Evolutionary conservation across 352 stramenopile genomes (phyloP), one percentile per base, ranked within the genome.

Genomic region (Pythium rhizo-oryzae): DNA sequence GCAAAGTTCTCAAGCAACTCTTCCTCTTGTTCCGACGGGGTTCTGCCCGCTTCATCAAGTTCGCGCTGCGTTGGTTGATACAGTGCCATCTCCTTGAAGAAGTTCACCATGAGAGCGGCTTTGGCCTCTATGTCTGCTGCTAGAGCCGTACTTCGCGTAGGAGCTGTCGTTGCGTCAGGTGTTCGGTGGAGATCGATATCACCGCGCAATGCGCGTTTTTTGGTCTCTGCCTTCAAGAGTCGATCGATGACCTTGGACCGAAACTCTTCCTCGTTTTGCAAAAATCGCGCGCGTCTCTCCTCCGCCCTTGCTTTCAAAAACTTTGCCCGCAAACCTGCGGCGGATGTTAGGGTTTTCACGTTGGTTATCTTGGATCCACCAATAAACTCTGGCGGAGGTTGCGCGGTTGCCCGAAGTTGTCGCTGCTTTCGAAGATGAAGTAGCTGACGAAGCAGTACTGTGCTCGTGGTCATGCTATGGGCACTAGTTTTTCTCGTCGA

Each of bases 51-150:
- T 13, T 70, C 24, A 13, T 71, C 51, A 2, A 76, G 51, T 39
- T 84, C 76, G 16, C 70, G 52, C 23, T 67, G 55, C 8, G 55
- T 67, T 8, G 67, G 73, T 21, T 84, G 76, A 33, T 81, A 74
- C 18, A 76, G 46, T 13, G 79, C 81, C 78, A 88, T 90, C 11
- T 87, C 79, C 19, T 75, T 71, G 59, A 88, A 88, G 37, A 90
- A 90, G 6, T 69, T 74, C 9, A 70, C 67, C 23, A 90, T 33
- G 0, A 74, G 25, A 8, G 74, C 69, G 8, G 69, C 70, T 11
- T 70, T 68, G 16, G 63, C 59, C 23, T 78, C 61, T 3, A 76
- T 44, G 8, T 78, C 66, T 0, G 56, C 30, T 19, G 52, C n/a
- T 21, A 62, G 18, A 16, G 13, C 5, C 11, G 24, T 12, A 24